Evolutionary conservation across 805 yeast genomes (phyloP), one percentile per base, ranked within the genome.

Genomic region (Metschnikowia similis): DNA sequence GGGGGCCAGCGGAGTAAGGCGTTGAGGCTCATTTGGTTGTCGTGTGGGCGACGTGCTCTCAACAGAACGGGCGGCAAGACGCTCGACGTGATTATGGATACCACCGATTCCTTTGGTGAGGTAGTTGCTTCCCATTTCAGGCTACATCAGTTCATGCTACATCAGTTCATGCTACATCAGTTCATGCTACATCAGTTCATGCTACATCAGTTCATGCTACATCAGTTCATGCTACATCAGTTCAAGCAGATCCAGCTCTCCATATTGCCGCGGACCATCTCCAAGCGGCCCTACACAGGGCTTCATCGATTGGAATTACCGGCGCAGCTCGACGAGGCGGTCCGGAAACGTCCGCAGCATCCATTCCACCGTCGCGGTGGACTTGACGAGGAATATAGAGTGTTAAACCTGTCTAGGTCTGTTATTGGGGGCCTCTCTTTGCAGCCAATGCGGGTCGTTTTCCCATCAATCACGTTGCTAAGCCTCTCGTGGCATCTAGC

Each of bases 91-190:
- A 51, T 56, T 52, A 50, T 62, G 30, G 51, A 56, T 14, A 43
- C 51, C 37, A 37, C 51, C 14, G 58, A 58, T 41, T 48, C 50
- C 9, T 56, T 60, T 35, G 82, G 80, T 42, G 65, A 60, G 27
- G 66, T 84, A 35, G 61, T 81, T 46, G 83, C 81, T 11, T 81
- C 72, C 83, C 13, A 81, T 84, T 53, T 66, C 85, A 30, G 79
- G 80, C 46, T 83, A 82, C 61, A 79, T n/a, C n/a, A n/a, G n/a
- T n/a, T n/a, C n/a, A n/a, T n/a, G n/a, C n/a, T n/a, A n/a, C n/a
- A n/a, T n/a, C n/a, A n/a, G n/a, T n/a, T n/a, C 21, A 21, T 2
- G 21, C 21, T 21, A 21, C 21, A 21, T 4, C 21, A 21, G 21
- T 21, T 21, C 21, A 21, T 4, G 21, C 21, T 21, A 21, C 21